Base-by-base conservation (phyloP, 108 stramenopile species). In the Seminavis robusta region DNA sequence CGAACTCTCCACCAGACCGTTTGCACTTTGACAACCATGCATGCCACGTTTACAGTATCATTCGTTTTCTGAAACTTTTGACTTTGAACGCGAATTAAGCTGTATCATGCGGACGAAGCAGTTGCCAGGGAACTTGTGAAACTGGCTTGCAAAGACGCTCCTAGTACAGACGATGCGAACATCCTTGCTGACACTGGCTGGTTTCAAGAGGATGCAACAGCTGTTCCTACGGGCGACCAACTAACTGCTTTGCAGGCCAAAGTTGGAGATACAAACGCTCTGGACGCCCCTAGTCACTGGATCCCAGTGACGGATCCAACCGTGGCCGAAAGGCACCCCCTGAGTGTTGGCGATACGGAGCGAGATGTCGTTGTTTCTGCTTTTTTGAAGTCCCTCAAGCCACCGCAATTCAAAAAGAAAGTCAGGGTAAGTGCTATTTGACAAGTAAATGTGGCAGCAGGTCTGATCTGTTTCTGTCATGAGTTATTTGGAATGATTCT, bases 171-270 rank as follows among this genome's bases (percentile, higher is more conserved):
- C 17, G 58, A 59, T 6, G 13, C 24, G 5, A 23, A 30, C 0
- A 27, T 59, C n/a, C 33, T 16, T 10, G n/a, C 46, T 46, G 52
- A 54, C 17, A 59, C 45, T 0, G 58, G 58, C 13, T 59, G 58
- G 58, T 59, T 59, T 23, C 15, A 33, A 11, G 11, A 37, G 13
- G 42, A 59, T n/a, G n/a, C 16, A 11, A 59, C 58, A 20, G 16
- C 26, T 19, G n/a, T 33, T 45, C 58, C 58, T 11, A 59, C 46
- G 20, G 26, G 27, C 19, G 58, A 59, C 20, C 29, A 59, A 21
- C 47, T 59, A 4, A 13, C 15, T 20, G 23, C n/a, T 32, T 31
- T 59, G 58, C 58, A 44, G 38, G 36, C 33, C 11, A 59, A 47
- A 8, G 30, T 59, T 7, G 45, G 45, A 15, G 30, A 47, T 16